Conservation (phyloP, 176 grass and related monocot genomes). For the Aegilops tauschii region DNA sequence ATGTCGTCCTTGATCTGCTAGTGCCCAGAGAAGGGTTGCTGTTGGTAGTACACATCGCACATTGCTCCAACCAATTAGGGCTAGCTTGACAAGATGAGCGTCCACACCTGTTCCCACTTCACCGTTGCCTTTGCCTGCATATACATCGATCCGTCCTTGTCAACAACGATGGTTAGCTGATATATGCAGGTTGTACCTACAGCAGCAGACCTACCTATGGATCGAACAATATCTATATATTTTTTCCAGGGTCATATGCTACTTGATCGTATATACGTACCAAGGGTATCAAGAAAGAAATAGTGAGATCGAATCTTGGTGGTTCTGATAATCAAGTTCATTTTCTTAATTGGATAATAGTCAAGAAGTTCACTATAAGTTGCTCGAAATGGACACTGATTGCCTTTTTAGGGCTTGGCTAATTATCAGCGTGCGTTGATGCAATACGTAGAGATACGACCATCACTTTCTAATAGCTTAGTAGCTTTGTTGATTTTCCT, state of each 20-base stretch:
- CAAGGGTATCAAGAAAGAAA: not conserved
- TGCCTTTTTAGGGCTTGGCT: not conserved
- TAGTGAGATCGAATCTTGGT: not conserved
- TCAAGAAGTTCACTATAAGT: not conserved
- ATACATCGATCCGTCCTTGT: not conserved
- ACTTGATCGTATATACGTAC: not conserved
- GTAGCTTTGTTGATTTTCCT: not conserved
- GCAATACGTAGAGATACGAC: not conserved
- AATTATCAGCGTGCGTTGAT: not conserved
- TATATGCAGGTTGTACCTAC: not conserved
- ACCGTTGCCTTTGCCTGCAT: not conserved
- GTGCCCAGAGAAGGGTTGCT: slow-evolving; percentile 15
- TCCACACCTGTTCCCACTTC: slow-evolving; percentile 41
- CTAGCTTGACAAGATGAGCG: slow-evolving; percentile 26
- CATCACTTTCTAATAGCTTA: not conserved
- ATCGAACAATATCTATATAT: not conserved
- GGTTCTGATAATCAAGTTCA: not conserved
- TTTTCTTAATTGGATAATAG: not conserved
- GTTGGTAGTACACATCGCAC: not conserved
- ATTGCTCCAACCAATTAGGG: not conserved
- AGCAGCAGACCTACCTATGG: not conserved
- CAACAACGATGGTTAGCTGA: not conserved
- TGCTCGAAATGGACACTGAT: not conserved
- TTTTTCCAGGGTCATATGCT: not conserved
- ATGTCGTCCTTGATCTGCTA: not conserved